These are phyloP conservation scores for Abrus pulchellus DNA, from an alignment of 306 rosid genomes.

Conservation along the genomic window DNA sequence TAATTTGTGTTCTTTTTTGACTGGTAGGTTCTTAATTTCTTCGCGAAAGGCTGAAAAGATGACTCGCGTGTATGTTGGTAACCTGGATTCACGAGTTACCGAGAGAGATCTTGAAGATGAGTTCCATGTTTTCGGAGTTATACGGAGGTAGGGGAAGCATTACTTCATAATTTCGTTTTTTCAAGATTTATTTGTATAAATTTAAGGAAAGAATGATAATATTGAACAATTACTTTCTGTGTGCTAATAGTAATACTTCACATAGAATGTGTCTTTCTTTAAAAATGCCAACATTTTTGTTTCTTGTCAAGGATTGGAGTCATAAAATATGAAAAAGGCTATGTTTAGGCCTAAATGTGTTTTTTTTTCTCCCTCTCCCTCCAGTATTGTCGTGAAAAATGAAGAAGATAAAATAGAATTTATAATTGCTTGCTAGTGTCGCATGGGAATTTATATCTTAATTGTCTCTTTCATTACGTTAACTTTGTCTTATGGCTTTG, in stretches of 20 bases:
- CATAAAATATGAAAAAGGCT: background rate
- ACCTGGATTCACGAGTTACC: constrained; percentile 80
- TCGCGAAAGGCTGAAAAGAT: constrained; percentile 49
- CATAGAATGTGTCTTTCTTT: background rate
- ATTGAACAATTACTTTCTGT: background rate
- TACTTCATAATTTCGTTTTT: background rate
- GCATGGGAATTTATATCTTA: background rate
- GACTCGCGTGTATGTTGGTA: constrained; percentile 96
- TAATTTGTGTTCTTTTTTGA: background rate
- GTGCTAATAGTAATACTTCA: background rate
- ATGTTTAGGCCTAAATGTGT: background rate
- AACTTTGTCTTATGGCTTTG: background rate
- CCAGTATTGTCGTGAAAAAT: background rate
- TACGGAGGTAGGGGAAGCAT: constrained; percentile 68
- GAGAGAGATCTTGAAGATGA: constrained; percentile 96
- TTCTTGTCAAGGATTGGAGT: background rate
- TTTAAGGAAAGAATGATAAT: background rate
- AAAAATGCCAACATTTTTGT: background rate
- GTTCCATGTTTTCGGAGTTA: constrained; percentile 84
- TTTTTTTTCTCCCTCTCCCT: no score
- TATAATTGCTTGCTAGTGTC: background rate
- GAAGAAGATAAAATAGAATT: background rate
- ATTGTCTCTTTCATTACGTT: background rate
- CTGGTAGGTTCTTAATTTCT: constrained; percentile 52
- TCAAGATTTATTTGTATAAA: background rate